Evolutionary conservation across 1,139 yeast species (phyloP), one percentile per base, ranked within the genome.

Genomic region (Taphrina communis): DNA sequence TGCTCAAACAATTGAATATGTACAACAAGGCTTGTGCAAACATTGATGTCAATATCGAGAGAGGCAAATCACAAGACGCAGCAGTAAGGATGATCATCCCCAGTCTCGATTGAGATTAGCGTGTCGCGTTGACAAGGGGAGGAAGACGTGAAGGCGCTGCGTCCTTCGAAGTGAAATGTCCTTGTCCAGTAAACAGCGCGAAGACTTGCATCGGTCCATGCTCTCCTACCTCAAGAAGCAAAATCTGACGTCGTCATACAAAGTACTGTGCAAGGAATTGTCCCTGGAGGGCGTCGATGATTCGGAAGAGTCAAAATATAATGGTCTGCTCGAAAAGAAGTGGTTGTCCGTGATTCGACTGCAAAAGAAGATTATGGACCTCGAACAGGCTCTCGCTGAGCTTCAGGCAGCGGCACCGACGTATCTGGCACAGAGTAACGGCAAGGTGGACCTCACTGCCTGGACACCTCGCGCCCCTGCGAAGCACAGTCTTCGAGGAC

Each of bases 321-420:
- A 14, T 9, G 74, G 72, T 2, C 72, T 88, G 65, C 80, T 93
- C 56, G 95, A 90, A 74, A 89, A 88, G 78, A 93, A 92, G 79
- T 93, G 98, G 98, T 83, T 89, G 0, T 88, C 96, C 0, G 95
- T 93, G 6, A 82, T 90, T 46, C 81, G 97, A 66, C 81, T 93
- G 53, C 97, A 93, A 77, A 85, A 88, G 72, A 84, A 86, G 74
- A 87, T 92, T 61, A 51, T 66, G 66, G 69, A 59, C 21, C 68
- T 57, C 51, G 68, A 65, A 50, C 58, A 50, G 46, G 36, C 51
- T 31, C 60, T 63, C 11, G 60, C 61, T 36, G 67, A 63, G 38
- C 19, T 63, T 19, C 67, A 55, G 21, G 44, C 52, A 12, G 31
- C 55, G 9, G 38, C 55, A 35, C 67, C 67, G 41, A 61, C 72